Base-by-base conservation (phyloP, 345 rosid genomes). In the Dovyalis caffra region DNA sequence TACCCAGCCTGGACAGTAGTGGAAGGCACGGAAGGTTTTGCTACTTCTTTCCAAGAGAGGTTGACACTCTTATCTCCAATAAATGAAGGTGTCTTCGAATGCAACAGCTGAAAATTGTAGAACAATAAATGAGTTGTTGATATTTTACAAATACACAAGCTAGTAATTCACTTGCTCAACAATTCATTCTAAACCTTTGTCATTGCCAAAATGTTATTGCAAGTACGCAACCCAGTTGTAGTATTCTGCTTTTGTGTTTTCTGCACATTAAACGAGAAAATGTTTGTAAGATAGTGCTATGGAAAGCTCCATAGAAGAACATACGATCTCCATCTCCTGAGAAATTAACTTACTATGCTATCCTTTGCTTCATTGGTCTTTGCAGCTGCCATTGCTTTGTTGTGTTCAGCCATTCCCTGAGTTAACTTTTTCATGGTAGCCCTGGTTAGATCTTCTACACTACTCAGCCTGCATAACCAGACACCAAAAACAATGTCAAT, bases 321-420 rank as follows among this genome's bases (percentile, higher is more conserved):
- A 60, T 5, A 49, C 34, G 34, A 35, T 31, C 18, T 23, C 26
- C 28, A 15, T 16, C 29, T 64, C 33, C 47, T 5, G 69, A 73
- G 25, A 77, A 73, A 68, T 31, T 75, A 70, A 88, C 98, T 85
- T 74, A 93, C 99, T 74, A 96, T 74, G 71, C 3, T 80, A 25
- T 90, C 88, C 83, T 96, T 96, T 66, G 88, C 98, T 78, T 90
- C 98, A 81, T 96, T 98, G 21, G 97, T 79, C 88, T 90, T 93
- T 51, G 99, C 98, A 80, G 93, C 90, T 49, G 97, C 88, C 99
- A 96, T 89, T 69, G 94, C 94, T 87, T 96, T 96, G 88, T 88
- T 92, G 79, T 92, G 97, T 84, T 91, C 95, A 34, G 91, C 86
- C 97, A 91, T 86, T 78, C 93, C 95, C 79, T 91, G 97, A 67